Percentiles rank a stretch among this genome's conserved stretches.
Conservation (phyloP, 1,284 basidiomycete species). For the Cryptococcus jaspeensis region DNA sequence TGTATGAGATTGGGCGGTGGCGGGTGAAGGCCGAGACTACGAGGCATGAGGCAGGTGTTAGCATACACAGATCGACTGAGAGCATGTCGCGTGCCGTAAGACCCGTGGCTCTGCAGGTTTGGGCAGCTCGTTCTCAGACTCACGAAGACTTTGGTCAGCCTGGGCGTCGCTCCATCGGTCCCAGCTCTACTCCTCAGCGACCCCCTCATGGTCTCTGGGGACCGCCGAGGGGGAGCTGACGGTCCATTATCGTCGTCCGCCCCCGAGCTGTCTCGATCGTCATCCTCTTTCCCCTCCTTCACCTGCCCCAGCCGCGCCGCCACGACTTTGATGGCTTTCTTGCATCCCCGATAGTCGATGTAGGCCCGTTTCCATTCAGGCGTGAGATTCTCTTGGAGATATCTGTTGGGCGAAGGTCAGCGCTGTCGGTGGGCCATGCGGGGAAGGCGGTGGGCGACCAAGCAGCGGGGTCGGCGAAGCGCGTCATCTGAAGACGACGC, state of each 20-base stretch:
- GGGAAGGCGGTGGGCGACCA: not conserved
- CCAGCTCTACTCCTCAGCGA: slow-evolving; percentile 3
- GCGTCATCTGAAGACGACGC: not conserved
- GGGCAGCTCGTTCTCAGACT: not conserved
- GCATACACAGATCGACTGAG: not conserved
- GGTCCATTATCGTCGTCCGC: slow-evolving; percentile 48
- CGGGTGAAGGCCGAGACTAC: slow-evolving; percentile 6
- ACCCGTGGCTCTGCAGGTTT: not conserved
- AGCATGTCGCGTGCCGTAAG: too few species aligned
- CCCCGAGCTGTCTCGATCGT: slow-evolving; percentile 29
- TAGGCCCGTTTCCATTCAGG: slow-evolving; percentile 53
- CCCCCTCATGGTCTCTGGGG: slow-evolving; percentile 11
- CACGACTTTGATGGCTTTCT: slow-evolving; percentile 51
- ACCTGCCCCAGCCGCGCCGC: slow-evolving; percentile 28
- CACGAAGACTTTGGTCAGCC: slow-evolving; percentile 6
- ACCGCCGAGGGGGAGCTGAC: slow-evolving; percentile 21
- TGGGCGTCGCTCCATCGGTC: slow-evolving; percentile 4
- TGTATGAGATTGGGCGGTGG: slow-evolving; percentile 4
- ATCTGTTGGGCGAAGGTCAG: slow-evolving; percentile 22
- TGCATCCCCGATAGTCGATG: slow-evolving; percentile 51
- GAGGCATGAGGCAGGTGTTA: not conserved
- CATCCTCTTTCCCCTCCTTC: slow-evolving; percentile 24
- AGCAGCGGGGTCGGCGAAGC: not conserved
- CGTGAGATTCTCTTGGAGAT: slow-evolving; percentile 48
- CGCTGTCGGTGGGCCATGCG: not conserved